phyloP scores from a whole-genome alignment of 768 basidiomycete species.

The Mycena chlorophos region DNA sequence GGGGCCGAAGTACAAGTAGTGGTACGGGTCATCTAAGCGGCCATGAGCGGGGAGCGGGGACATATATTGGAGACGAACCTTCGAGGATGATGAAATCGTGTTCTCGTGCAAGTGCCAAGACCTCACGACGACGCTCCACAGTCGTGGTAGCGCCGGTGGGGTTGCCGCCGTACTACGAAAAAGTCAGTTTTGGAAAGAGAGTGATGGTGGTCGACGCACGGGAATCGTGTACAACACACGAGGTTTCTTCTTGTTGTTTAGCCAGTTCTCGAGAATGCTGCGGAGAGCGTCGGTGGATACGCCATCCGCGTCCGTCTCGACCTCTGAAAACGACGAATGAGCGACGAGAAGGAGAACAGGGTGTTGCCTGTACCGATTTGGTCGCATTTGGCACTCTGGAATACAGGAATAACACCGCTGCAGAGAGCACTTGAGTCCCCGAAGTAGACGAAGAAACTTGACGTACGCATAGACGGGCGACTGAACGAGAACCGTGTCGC shows the following conservation, averaged over 20 bases:
- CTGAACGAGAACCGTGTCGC: conserved; percentile 81
- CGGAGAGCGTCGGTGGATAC: conserved; percentile 62
- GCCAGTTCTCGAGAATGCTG: conserved; percentile 73
- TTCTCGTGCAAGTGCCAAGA: conserved; percentile 68
- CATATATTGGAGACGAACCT: conserved; percentile 45
- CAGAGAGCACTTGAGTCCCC: conserved; percentile 8
- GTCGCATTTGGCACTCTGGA: conserved; percentile 55
- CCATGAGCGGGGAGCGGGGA: conserved; percentile 2
- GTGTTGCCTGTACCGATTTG: conserved; percentile 51
- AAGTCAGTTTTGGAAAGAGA: background rate
- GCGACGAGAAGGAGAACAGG: conserved; percentile 2
- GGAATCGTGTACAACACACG: conserved; percentile 82
- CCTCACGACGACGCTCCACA: conserved; percentile 65
- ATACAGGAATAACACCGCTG: conserved; percentile 69
- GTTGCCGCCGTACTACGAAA: conserved; percentile 73
- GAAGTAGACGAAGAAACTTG: conserved; percentile 14
- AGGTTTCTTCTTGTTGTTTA: conserved; percentile 65
- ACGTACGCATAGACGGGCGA: conserved; percentile 75
- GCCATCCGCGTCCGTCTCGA: conserved; percentile 75
- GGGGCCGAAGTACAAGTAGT: conserved; percentile 70
- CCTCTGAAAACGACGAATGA: conserved; percentile 46
- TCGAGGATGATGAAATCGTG: conserved; percentile 84
- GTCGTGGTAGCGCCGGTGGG: conserved; percentile 82
- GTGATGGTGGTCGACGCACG: conserved; percentile 38
- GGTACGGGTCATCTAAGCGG: conserved; percentile 74